Conservation (phyloP, 148 eudicot genomes). For the Pouteria glomerata region DNA sequence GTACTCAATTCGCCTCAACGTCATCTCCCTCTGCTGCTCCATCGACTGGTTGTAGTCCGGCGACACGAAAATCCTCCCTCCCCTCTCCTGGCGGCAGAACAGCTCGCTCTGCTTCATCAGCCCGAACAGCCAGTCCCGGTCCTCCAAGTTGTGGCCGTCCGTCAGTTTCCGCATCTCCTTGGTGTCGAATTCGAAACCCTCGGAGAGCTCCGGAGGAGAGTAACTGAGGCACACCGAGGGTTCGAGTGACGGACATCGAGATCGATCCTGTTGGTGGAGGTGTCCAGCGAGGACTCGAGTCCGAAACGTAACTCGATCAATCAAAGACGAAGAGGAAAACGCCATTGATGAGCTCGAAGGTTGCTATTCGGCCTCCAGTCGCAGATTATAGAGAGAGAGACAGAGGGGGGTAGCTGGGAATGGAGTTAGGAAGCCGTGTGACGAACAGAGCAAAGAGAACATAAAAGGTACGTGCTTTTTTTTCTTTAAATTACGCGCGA, state of each 20-base stretch:
- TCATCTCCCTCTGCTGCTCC: slow-evolving; percentile 81
- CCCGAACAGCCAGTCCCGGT: slow-evolving; percentile 65
- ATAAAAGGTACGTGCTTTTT: no score
- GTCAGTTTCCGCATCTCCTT: slow-evolving; percentile 45
- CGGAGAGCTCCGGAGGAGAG: slow-evolving; percentile 53
- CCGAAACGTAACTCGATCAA: slow-evolving; percentile 37
- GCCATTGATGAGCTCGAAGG: slow-evolving; percentile 2
- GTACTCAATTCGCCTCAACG: slow-evolving; percentile 52
- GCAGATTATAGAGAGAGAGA: neutral
- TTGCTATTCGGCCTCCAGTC: neutral
- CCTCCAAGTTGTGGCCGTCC: slow-evolving; percentile 62
- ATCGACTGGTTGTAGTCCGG: slow-evolving; percentile 73
- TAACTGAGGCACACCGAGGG: slow-evolving; percentile 42
- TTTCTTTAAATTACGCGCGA: no score
- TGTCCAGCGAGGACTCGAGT: slow-evolving; percentile 51
- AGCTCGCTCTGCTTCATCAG: slow-evolving; percentile 44
- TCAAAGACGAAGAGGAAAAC: slow-evolving; percentile 10
- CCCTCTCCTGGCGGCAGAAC: slow-evolving; percentile 50
- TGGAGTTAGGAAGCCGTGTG: no score
- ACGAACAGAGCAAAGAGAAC: no score
- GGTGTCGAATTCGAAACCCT: slow-evolving; percentile 33
- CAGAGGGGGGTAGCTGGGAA: neutral
- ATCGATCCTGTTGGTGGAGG: slow-evolving; percentile 27
- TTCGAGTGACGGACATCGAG: neutral
- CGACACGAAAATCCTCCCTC: slow-evolving; percentile 40